Base-by-base conservation (phyloP, 495 filamentous ascomycete genomes). In the Neurospora pannonica region DNA sequence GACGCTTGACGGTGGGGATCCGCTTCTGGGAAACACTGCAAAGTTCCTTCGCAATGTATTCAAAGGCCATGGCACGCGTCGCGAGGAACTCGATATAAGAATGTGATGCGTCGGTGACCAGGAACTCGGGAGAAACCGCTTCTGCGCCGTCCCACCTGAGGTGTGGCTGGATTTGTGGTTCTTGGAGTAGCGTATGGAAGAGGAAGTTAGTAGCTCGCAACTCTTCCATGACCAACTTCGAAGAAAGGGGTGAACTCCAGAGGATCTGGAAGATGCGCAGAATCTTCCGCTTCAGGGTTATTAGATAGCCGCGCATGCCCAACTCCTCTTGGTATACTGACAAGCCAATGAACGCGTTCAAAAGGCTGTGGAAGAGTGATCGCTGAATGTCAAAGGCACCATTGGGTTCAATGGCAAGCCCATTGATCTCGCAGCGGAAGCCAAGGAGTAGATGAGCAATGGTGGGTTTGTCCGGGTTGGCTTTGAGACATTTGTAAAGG, bases 371-470 rank as follows among this genome's bases (percentile, higher is more conserved):
- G 78, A 98, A 92, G 38, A 99, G 86, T 8, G 97, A 95, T 70
- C 85, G 85, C 34, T 88, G 86, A 24, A 87, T 80, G 40, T 89
- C 87, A 76, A 97, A 94, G 7, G 90, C 79, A 38, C 93, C 86
- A 36, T 88, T 85, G 0, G 88, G 78, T 62, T 90, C 83, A 34
- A 96, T 82, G 70, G 87, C 88, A 21, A 98, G 82, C n/a, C 85
- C 84, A 70, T 87, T 87, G 28, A 90, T 86, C 34, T 89, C 87
- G 77, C 93, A 95, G 38, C 86, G 85, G 79, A 99, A 98, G 1
- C 96, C 96, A 28, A 99, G 91, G 24, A 99, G 83, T 60, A 96
- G 85, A 81, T 99, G 96, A 4, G 95, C 95, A 69, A 98, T 89
- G 19, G 90, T 95, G 5, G 95, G 94, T 72, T 82, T 81, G 77